These are phyloP conservation scores for Mycena crocata DNA, from an alignment of 768 basidiomycete genomes.

Conservation along the genomic window DNA sequence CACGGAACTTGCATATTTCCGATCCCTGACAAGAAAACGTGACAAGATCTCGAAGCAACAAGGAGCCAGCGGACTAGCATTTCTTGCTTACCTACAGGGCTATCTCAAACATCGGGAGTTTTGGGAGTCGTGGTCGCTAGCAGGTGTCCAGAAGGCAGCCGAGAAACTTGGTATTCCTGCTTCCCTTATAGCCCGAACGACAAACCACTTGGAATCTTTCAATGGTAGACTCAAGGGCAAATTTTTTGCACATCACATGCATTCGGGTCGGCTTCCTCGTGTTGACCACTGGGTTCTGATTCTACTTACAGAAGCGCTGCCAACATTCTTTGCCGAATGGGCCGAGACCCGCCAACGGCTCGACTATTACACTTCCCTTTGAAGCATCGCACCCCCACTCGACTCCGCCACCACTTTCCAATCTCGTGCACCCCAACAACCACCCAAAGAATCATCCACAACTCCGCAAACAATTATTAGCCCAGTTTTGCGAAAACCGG, in stretches of 20 bases:
- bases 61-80: constrained; percentile 35
- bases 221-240: constrained; percentile 35
- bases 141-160: constrained; percentile 42
- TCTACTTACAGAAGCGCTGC: not conserved
- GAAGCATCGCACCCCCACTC: too few species aligned
- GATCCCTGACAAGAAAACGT: constrained; percentile 3
- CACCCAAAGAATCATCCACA: too few species aligned
- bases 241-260: constrained; percentile 2
- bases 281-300: constrained; percentile 6
- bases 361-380: too few species aligned
- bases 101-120: constrained; percentile 34
- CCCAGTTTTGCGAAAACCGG: too few species aligned
- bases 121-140: constrained; percentile 46
- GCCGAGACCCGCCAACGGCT: too few species aligned
- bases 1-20: constrained; percentile 35
- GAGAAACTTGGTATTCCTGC: constrained; percentile 36
- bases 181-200: constrained; percentile 42
- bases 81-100: constrained; percentile 35
- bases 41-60: constrained; percentile 27
- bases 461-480: too few species aligned
- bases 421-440: too few species aligned
- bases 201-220: constrained; percentile 50
- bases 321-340: too few species aligned
- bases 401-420: too few species aligned
- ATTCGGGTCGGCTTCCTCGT: constrained; percentile 11